These are phyloP conservation scores for Coemansia sp. DNA, from an alignment of 192 early-diverging fungal genomes.

Conservation along the genomic window DNA sequence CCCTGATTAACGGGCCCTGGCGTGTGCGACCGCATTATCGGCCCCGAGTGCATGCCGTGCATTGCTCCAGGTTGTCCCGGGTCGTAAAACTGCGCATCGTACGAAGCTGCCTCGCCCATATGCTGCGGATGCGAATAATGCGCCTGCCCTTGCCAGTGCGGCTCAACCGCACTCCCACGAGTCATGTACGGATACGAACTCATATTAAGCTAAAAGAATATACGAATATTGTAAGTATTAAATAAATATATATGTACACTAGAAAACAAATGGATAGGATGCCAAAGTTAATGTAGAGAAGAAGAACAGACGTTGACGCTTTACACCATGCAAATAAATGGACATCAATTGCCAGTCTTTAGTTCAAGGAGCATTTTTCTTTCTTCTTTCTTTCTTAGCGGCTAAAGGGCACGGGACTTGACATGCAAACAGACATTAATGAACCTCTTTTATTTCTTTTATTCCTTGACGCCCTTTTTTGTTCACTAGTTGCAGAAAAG, in stretches of 20 bases:
- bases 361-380: neutral
- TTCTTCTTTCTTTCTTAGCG: neutral
- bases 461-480: neutral
- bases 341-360: no score
- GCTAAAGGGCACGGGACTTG: neutral
- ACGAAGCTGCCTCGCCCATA: slow-evolving; percentile 14
- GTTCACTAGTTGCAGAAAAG: neutral
- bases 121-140: neutral
- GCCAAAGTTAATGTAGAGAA: neutral
- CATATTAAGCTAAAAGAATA: neutral
- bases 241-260: neutral
- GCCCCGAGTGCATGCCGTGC: neutral
- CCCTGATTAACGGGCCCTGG: neutral
- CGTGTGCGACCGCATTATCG: slow-evolving; percentile 9
- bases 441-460: neutral
- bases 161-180: slow-evolving; percentile 4
- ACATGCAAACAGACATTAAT: neutral
- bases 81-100: slow-evolving; percentile 15
- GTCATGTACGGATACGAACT: slow-evolving; percentile 6
- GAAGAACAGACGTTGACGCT: neutral
- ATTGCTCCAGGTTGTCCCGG: neutral
- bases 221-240: neutral
- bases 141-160: neutral
- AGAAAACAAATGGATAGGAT: neutral
- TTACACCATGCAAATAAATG: neutral